A percentile compares a stretch with the other conserved stretches of the same genome.
Conservation (phyloP, 2,329 filamentous ascomycete species). For the Corinectria fuckeliana region DNA sequence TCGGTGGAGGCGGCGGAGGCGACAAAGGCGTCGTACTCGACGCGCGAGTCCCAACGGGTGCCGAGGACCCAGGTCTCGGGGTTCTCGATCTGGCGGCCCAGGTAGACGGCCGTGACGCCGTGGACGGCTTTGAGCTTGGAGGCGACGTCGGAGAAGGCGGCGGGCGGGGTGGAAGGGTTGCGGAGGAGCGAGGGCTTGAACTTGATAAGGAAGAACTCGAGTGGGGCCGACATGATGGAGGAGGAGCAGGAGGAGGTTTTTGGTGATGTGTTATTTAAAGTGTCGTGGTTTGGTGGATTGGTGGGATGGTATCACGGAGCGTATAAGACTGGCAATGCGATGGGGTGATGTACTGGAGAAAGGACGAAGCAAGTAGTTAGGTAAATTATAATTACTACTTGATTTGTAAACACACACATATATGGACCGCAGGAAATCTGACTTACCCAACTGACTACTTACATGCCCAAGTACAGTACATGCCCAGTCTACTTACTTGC, state of each 20-base stretch:
- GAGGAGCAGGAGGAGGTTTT: not conserved
- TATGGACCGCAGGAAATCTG: not conserved
- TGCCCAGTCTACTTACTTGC: no score
- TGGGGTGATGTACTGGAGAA: not conserved
- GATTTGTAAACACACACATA: not conserved
- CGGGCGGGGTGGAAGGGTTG: conserved; percentile 35
- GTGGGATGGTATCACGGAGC: not conserved
- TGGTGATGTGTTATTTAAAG: not conserved
- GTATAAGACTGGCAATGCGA: not conserved
- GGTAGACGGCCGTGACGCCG: conserved; percentile 43
- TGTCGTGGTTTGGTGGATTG: not conserved
- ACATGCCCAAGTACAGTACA: no score
- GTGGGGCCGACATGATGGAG: conserved; percentile 34
- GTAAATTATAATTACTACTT: no score
- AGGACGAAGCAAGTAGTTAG: not conserved
- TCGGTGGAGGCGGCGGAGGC: conserved; percentile 45
- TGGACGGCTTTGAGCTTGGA: conserved; percentile 40
- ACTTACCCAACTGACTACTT: not conserved
- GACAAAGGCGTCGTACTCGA: conserved; percentile 46
- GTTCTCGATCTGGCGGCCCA: conserved; percentile 45
- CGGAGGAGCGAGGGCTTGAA: conserved; percentile 40
- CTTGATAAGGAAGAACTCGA: conserved; percentile 43
- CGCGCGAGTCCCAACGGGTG: conserved; percentile 44
- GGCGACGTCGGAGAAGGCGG: conserved; percentile 37
- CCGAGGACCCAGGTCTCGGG: conserved; percentile 42